Evolutionary conservation across 1,284 basidiomycete genomes (phyloP).

Genomic region (Cryptococcus neoformans): DNA sequence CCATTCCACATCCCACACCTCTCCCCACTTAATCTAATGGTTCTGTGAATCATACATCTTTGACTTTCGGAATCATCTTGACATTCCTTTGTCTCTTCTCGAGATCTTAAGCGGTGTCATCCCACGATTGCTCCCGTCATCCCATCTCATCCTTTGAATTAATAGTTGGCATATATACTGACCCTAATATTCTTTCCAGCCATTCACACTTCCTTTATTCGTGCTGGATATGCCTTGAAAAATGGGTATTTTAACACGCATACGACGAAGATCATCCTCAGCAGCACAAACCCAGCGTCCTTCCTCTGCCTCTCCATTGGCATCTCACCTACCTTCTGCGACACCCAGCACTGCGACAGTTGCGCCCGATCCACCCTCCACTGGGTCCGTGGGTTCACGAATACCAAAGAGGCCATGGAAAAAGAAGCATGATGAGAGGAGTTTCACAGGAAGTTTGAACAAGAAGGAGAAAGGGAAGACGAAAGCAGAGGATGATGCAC

Average conservation of each 20-base stretch:
- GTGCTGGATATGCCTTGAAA: not conserved
- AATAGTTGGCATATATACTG: not conserved
- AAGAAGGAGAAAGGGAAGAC: conserved; percentile 4
- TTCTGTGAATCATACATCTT: too few species aligned
- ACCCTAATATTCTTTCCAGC: not conserved
- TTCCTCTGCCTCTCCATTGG: not conserved
- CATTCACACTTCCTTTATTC: not conserved
- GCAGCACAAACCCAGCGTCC: not conserved
- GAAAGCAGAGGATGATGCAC: not conserved
- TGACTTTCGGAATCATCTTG: not conserved
- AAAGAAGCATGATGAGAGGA: not conserved
- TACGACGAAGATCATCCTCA: conserved; percentile 1
- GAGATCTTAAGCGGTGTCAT: not conserved
- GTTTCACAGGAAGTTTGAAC: not conserved
- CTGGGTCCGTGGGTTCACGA: conserved; percentile 5
- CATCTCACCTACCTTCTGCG: not conserved
- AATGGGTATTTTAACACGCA: conserved; percentile 14
- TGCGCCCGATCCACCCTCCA: conserved; percentile 3
- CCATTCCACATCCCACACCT: too few species aligned
- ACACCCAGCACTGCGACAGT: not conserved
- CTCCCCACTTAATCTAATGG: too few species aligned
- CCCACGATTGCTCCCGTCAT: too few species aligned
- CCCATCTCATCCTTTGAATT: not conserved
- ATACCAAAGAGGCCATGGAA: conserved; percentile 9
- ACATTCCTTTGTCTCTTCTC: not conserved